Base-by-base conservation (phyloP, 495 filamentous ascomycete species). In the Aspergillus coremiiformis region DNA sequence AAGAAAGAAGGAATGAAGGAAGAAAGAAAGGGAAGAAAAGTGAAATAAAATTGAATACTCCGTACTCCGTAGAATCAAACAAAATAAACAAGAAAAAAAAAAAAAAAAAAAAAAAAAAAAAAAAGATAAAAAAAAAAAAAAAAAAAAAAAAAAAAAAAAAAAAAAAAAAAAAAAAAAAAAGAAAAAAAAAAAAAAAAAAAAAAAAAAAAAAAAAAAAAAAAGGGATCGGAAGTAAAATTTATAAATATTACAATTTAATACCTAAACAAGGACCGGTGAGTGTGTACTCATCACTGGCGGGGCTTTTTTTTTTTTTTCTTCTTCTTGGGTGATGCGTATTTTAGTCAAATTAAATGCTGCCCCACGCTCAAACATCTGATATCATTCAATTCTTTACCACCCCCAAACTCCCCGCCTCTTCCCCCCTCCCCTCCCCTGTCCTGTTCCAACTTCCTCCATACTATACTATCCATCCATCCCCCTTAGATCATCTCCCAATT, bases 191-290 rank as follows among this genome's bases (percentile, higher is more conserved):
- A 14, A 5, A 14, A 35, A 35, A 35, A 35, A 14, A 14, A 14
- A 35, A 35, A 35, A 35, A 35, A 35, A 35, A 35, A 35, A 35
- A 35, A 35, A 35, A 14, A 12, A 12, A 35, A 2, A 3, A 7
- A 22, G 26, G 42, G 24, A 20, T 19, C n/a, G n/a, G n/a, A n/a
- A n/a, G n/a, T n/a, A n/a, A n/a, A n/a, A n/a, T n/a, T n/a, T n/a
- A n/a, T n/a, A n/a, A n/a, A n/a, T n/a, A n/a, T n/a, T n/a, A n/a
- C n/a, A n/a, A n/a, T n/a, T n/a, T n/a, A 47, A 21, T 33, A 21
- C 44, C 44, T 20, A 47, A 47, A 47, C 44, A 47, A 47, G 44
- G 27, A 21, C 44, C 45, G 37, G 55, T 44, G 59, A 59, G 45
- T 52, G 32, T 41, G 37, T 20, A 20, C 21, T 21, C 37, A 41